A percentile compares a stretch with the other conserved stretches of the same genome.
phyloP scores from a whole-genome alignment of 257 asterid genomes.

The Scutellaria barbata region DNA sequence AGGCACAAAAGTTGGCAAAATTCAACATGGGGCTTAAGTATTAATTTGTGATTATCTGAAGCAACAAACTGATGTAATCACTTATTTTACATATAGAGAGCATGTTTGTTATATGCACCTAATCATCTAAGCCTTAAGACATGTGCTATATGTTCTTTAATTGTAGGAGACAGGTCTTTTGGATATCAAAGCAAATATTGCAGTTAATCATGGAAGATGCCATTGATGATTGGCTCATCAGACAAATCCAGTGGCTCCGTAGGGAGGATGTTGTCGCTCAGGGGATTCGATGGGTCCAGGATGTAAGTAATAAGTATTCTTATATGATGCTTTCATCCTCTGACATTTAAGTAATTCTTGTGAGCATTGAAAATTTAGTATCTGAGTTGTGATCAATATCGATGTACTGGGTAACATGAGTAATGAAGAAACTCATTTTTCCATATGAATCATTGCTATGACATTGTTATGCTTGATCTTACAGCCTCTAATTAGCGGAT shows the following conservation, averaged over 20 bases:
- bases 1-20: background rate
- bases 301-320: constrained; percentile 59
- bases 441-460: background rate
- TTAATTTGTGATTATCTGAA: background rate
- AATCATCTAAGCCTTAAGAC: constrained; percentile 27
- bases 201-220: constrained; percentile 99
- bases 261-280: constrained; percentile 79
- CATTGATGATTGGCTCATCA: constrained; percentile 95
- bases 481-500: constrained; percentile 21
- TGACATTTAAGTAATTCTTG: constrained; percentile 22
- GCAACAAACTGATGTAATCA: constrained; percentile 13
- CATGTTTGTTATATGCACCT: constrained; percentile 31
- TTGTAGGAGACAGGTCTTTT: constrained; percentile 94
- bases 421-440: constrained; percentile 11
- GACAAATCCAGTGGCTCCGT: constrained; percentile 93
- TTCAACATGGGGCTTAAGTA: background rate
- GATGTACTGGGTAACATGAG: constrained; percentile 20
- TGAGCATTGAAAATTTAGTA: background rate
- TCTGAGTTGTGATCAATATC: background rate
- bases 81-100: constrained; percentile 10
- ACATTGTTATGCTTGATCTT: constrained; percentile 27
- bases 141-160: constrained; percentile 30
- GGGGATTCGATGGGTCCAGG: constrained; percentile 88
- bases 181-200: constrained; percentile 98
- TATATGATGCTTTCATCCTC: constrained; percentile 25